Base-by-base conservation (phyloP, 2,329 filamentous ascomycete genomes). In the Fragosphaeria purpurea region DNA sequence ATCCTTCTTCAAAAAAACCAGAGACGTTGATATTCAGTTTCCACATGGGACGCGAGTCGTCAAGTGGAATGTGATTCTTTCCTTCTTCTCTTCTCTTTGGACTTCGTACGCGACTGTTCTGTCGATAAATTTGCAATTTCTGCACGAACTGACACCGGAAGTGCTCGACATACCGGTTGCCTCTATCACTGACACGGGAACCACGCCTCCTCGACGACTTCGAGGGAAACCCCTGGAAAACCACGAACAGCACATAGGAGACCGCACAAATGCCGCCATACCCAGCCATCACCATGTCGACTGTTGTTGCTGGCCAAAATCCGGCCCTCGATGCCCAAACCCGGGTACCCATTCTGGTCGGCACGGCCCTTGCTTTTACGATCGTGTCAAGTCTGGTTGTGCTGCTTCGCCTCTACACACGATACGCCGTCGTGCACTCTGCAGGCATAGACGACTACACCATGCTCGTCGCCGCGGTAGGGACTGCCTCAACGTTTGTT, bases 381-480 rank as follows among this genome's bases (percentile, higher is more conserved):
- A 33, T 57, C 2, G 50, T 60, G 2, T 57, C 62, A 7, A 54
- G 56, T 6, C n/a, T 59, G 2, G 47, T 60, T 13, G 61, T 64
- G 22, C 34, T 50, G 6, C 53, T 63, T 11, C 56, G 62, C 9
- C 45, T 65, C 1, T 64, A 63, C 52, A 63, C 62, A 11, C 56
- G 63, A 5, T 54, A 51, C 22, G 40, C 40, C 22, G 51, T 64
- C 11, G 59, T 64, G 12, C 50, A 55, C 7, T 50, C 53, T 2
- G 53, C 57, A 7, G 62, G 63, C 3, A 32, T 52, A 6, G 62
- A 65, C 49, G 63, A 65, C 48, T 56, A 56, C 41, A 54, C 58
- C 8, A 62, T 64, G 46, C 53, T 53, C 6, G 50, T 53, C 22
- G 62, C 63, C 3, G 56, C 59, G 46, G 55, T 61, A 46, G 22